Conservation (phyloP, 768 basidiomycete species). For the Suillus fuscotomentosus region DNA sequence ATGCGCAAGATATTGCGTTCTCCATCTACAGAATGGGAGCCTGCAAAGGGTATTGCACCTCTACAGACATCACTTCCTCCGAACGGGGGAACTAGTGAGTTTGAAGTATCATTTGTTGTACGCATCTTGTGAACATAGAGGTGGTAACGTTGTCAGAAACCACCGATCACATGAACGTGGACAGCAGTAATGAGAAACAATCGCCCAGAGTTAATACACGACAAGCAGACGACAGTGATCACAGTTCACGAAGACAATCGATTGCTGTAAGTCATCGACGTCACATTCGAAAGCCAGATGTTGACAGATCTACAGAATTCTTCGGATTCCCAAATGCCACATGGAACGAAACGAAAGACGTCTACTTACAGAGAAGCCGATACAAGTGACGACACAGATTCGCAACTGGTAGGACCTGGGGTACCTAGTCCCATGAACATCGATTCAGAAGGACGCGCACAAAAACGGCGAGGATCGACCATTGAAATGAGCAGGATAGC, state of each 20-base stretch:
- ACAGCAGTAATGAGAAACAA: conserved; percentile 29
- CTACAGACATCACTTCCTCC: conserved; percentile 15
- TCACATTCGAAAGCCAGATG: background rate
- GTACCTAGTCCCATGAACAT: conserved; percentile 57
- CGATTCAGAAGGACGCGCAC: conserved; percentile 64
- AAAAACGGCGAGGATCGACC: conserved; percentile 82
- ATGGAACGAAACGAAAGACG: conserved; percentile 83
- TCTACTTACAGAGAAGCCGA: conserved; percentile 60
- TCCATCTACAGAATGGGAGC: conserved; percentile 47
- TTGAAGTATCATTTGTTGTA: conserved; percentile 13
- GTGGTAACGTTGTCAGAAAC: conserved; percentile 26
- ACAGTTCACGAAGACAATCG: conserved; percentile 70
- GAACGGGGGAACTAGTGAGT: conserved; percentile 25
- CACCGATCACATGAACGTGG: conserved; percentile 38
- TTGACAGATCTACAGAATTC: conserved; percentile 24
- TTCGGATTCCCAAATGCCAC: conserved; percentile 42
- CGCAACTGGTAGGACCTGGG: conserved; percentile 67
- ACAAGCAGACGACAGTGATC: conserved; percentile 57
- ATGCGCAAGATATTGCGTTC: conserved; percentile 61
- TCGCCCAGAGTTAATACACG: conserved; percentile 28
- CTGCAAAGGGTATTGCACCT: conserved; percentile 18
- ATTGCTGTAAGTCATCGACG: conserved; percentile 51
- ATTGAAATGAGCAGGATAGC: conserved; percentile 77
- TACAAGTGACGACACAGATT: conserved; percentile 61
- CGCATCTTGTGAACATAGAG: conserved; percentile 11